Evolutionary conservation across 2,329 filamentous ascomycete species (phyloP), one percentile per base, ranked within the genome.

Genomic region (Colletotrichum tabaci): DNA sequence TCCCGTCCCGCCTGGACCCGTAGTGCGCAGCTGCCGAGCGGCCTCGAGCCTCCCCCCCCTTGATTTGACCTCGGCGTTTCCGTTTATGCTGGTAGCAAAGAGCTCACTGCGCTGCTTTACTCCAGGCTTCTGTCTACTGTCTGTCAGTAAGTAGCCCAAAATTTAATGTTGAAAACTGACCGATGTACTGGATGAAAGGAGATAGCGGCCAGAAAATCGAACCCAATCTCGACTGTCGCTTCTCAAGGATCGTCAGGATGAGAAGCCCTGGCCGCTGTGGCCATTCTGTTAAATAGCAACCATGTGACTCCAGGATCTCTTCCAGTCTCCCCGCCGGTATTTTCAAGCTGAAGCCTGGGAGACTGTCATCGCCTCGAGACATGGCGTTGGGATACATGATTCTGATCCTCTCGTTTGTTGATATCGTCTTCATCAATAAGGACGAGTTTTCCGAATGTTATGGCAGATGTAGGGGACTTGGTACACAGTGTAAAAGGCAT

Each of bases 1-100:
- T 69, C 47, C 67, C 67, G 61, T 69, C 55, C 67, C 67, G 67
- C 55, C 42, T 38, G 55, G 55, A 13, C 38, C 61, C 53, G 55
- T 60, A 21, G 18, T 26, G 53, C n/a, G 53, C 40, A 61, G 53
- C 61, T 46, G 21, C 44, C 9, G 50, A 55, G 16, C 18, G 47
- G 47, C 53, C 30, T 55, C 53, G 53, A 57, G 35, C 12, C n/a
- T 21, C 35, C n/a, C 15, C 16, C 53, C 12, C 15, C n/a, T 21
- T 10, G n/a, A 16, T 38, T 6, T 13, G 35, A 40, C 40, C 15
- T 6, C 53, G 30, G n/a, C 35, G 16, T 23, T 40, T 7, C 15
- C 35, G n/a, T 38, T 23, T 6, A 21, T 7, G 7, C 8, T 30
- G 12, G 35, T 15, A 40, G 53, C 9, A 10, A 16, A 40, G n/a